phyloP scores from a whole-genome alignment of 2,329 filamentous ascomycete species.

The Microsporum canis region DNA sequence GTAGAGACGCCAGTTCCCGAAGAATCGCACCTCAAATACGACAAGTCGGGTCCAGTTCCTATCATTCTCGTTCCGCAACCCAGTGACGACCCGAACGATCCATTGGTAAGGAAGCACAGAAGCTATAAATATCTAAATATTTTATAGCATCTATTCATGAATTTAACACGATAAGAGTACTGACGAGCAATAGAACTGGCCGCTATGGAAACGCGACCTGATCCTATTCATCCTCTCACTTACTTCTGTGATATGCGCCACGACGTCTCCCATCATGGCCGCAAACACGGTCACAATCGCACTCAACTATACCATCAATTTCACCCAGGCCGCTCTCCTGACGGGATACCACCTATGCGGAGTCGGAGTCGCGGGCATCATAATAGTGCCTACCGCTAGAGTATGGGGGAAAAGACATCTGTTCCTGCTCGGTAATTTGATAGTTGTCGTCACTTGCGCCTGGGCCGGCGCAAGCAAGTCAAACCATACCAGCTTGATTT shows the following conservation, averaged over 20 bases:
- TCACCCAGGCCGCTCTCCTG: constrained; percentile 67
- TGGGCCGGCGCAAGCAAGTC: constrained; percentile 64
- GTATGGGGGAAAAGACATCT: constrained; percentile 90
- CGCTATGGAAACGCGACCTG: constrained; percentile 70
- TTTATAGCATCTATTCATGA: neutral
- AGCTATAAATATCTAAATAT: neutral
- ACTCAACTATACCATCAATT: constrained; percentile 51
- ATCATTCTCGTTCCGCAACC: constrained; percentile 86
- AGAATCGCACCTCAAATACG: constrained; percentile 54
- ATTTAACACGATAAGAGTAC: neutral
- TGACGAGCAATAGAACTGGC: constrained; percentile 54
- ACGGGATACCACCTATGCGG: constrained; percentile 83
- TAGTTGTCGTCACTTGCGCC: constrained; percentile 60
- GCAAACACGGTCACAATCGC: constrained; percentile 74
- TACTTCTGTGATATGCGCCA: constrained; percentile 70
- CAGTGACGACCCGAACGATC: constrained; percentile 82
- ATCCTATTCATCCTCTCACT: constrained; percentile 70
- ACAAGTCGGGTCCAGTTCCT: constrained; percentile 52
- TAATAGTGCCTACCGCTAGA: constrained; percentile 77
- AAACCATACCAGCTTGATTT: constrained; percentile 61
- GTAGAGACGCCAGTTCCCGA: constrained; percentile 23
- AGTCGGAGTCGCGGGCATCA: constrained; percentile 65
- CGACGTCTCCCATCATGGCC: constrained; percentile 74
- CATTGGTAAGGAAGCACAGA: constrained; percentile 44
- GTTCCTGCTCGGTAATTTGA: constrained; percentile 64